Evolutionary conservation across 2,329 filamentous ascomycete genomes (phyloP), one percentile per base, ranked within the genome.

Genomic region (Sordariomycetes sp.): DNA sequence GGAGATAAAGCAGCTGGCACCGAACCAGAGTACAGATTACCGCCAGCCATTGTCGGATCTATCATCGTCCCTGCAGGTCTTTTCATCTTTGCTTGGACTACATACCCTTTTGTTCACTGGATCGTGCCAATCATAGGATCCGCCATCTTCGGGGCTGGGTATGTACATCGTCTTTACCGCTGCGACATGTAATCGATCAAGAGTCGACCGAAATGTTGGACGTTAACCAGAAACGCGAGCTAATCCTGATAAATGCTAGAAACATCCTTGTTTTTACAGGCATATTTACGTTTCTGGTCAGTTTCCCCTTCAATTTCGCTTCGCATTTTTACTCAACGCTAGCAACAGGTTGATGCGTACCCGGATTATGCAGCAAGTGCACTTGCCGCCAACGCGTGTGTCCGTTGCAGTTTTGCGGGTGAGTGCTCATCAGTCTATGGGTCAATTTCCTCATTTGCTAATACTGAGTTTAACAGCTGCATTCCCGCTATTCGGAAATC

Each of bases 51-150:
- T 55, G 67, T 77, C 8, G 92, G 91, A n/a, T 84, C 84, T 0
- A 70, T 90, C 52, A 70, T 95, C 10, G 89, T 94, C 35, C 89
- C 90, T 5, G 74, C 87, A 58, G 89, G 89, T 7, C 72, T 97
- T 17, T 95, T 96, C 69, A 87, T 89, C 72, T 96, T 96, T 70
- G 90, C 83, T 10, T 96, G 90, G 87, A 90, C 88, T 4, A 86
- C 87, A 15, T 91, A 85, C 67, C 69, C 84, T 2, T 78, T 70
- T 63, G 80, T 96, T 54, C 86, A 89, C 70, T 92, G 84, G 84
- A 86, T 89, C 60, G 77, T 84, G 52, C 85, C 87, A 28, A 85
- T 90, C 62, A 84, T 91, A 69, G 87, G 85, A 22, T 86, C 83
- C 32, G 76, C 69, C 50, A 73, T 91, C 52, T 91, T 90, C 71